Evolutionary conservation across 257 asterid genomes (phyloP).

Genomic region (Solanum acaule): DNA sequence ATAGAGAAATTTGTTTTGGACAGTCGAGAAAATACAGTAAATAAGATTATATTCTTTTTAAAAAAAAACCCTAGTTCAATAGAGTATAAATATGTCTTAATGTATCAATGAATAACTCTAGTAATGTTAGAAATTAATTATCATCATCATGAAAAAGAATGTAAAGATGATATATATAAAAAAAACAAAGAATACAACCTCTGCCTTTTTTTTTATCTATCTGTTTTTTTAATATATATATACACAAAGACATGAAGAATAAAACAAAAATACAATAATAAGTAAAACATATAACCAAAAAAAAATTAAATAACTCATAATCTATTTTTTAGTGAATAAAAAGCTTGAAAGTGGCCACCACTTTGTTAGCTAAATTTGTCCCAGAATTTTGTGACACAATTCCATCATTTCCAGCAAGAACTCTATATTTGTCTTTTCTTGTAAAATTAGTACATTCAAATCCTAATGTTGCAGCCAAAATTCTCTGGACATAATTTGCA

Average conservation of each 20-base stretch:
- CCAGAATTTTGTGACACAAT: conserved; percentile 27
- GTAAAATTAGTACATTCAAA: conserved; percentile 89
- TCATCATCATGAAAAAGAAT: not conserved
- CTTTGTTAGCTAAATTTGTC: conserved; percentile 8
- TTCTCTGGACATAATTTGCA: conserved; percentile 82
- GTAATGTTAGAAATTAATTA: not conserved
- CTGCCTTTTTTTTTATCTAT: not conserved
- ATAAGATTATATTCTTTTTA: too few relatives aligned
- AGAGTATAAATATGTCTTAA: not conserved
- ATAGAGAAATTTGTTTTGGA: not conserved
- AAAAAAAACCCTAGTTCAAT: not conserved
- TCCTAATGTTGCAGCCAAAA: conserved; percentile 77
- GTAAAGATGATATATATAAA: not conserved
- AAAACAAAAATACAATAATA: not conserved
- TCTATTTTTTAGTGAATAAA: conserved; percentile 4
- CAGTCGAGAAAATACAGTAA: not conserved
- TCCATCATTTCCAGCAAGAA: conserved; percentile 89
- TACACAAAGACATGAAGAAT: not conserved
- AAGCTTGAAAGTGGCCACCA: conserved; percentile 37
- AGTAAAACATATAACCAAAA: not conserved
- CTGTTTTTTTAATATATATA: not conserved
- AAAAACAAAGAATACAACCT: conserved; percentile 1
- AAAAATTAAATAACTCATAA: not conserved
- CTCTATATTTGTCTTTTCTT: conserved; percentile 76
- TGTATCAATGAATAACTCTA: not conserved